phyloP scores from a whole-genome alignment of 2,329 filamentous ascomycete genomes.

The Ambrosiella cleistominuta region DNA sequence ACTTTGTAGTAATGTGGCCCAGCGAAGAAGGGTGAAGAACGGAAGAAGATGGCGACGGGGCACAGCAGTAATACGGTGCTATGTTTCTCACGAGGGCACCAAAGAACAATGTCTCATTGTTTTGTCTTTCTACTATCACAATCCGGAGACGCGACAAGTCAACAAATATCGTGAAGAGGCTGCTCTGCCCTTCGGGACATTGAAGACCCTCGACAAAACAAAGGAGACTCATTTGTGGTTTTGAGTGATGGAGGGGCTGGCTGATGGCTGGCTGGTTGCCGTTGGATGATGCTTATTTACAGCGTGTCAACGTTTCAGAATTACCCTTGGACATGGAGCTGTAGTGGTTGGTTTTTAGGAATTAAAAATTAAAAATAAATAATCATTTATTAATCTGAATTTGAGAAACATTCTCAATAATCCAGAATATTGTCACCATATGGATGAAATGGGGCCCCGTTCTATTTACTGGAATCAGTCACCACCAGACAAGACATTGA shows the following conservation, averaged over 20 bases:
- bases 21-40: no score
- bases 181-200: not conserved
- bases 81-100: no score
- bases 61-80: no score
- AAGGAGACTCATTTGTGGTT: not conserved
- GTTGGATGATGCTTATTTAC: slow-evolving; percentile 2
- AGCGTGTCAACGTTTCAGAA: slow-evolving; percentile 1
- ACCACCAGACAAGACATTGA: not conserved
- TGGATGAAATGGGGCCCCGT: not conserved
- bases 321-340: not conserved
- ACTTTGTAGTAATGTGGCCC: no score
- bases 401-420: no score
- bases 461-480: not conserved
- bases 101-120: no score
- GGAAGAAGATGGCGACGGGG: no score
- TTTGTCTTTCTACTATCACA: no score
- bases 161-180: no score
- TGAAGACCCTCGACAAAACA: not conserved
- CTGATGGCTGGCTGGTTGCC: not conserved
- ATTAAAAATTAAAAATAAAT: not conserved
- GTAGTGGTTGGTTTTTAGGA: not conserved
- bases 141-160: no score
- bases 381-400: no score
- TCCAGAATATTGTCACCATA: not conserved
- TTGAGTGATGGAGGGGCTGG: not conserved